Evolutionary conservation across 1,139 yeast genomes (phyloP).

Genomic region (Debaryomycetaceae sp.): DNA sequence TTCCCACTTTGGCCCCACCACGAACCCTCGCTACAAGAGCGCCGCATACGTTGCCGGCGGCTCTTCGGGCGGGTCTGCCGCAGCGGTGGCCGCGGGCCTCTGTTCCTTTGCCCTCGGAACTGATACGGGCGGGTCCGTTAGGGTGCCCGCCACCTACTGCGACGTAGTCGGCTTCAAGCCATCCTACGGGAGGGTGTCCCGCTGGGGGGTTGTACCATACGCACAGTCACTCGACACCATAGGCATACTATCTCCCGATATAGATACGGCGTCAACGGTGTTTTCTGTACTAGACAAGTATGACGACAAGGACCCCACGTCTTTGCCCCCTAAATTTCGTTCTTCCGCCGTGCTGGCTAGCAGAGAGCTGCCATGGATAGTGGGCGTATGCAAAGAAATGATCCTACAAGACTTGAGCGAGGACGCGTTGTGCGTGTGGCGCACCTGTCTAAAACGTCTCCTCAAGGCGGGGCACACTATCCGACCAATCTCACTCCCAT

Average conservation of each 20-base stretch:
- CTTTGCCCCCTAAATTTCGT: conserved; percentile 33
- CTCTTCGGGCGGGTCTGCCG: conserved; percentile 94
- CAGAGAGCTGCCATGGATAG: background rate
- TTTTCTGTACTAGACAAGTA: conserved; percentile 44
- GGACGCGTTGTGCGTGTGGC: conserved; percentile 38
- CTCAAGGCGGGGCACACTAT: conserved; percentile 43
- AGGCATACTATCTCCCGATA: conserved; percentile 56
- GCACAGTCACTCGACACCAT: conserved; percentile 95
- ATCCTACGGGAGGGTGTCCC: conserved; percentile 77
- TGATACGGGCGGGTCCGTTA: conserved; percentile 94
- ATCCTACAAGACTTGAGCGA: conserved; percentile 43
- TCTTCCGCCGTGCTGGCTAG: conserved; percentile 1
- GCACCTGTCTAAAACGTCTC: conserved; percentile 29
- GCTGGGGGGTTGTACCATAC: conserved; percentile 88
- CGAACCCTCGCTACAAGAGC: conserved; percentile 48
- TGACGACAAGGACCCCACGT: conserved; percentile 78
- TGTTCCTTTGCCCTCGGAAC: conserved; percentile 73
- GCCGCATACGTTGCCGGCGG: conserved; percentile 61
- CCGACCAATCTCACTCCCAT: conserved; percentile 57
- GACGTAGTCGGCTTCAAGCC: conserved; percentile 86
- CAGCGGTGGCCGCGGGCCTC: conserved; percentile 65
- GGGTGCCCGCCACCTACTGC: conserved; percentile 85
- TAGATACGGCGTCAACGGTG: conserved; percentile 35
- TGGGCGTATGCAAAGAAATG: conserved; percentile 66
- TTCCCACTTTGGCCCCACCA: conserved; percentile 52